These are phyloP conservation scores for Domatiomyces catenatus DNA, from an alignment of 2,329 filamentous ascomycete genomes.

Conservation along the genomic window DNA sequence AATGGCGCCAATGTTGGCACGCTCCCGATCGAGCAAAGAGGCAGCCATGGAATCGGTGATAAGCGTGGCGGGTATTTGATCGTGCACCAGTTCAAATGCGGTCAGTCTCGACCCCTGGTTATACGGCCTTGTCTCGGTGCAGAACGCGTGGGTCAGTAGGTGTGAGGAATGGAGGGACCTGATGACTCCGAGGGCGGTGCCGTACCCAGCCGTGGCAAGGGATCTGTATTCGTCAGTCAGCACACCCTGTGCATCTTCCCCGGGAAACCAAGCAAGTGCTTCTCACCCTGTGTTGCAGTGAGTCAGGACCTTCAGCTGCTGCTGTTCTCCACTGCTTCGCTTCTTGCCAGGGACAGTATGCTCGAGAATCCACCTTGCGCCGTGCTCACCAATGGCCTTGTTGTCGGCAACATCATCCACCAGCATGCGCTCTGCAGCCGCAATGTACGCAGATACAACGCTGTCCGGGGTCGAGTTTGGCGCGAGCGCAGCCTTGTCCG, in stretches of 20 bases:
- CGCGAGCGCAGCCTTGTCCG: constrained; percentile 26
- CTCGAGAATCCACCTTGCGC: constrained; percentile 64
- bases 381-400: constrained; percentile 64
- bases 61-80: constrained; percentile 76
- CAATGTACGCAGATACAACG: constrained; percentile 57
- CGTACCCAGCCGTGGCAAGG: constrained; percentile 92
- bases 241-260: background rate
- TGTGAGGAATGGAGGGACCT: constrained; percentile 56
- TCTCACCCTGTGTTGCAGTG: constrained; percentile 89
- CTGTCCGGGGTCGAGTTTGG: constrained; percentile 25
- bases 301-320: constrained; percentile 66
- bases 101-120: constrained; percentile 94
- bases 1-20: constrained; percentile 62
- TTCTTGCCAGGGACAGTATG: constrained; percentile 37
- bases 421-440: constrained; percentile 72
- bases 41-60: constrained; percentile 96
- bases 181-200: constrained; percentile 87
- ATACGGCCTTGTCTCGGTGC: constrained; percentile 92
- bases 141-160: constrained; percentile 69
- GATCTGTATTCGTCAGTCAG: constrained; percentile 38
- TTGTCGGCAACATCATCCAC: constrained; percentile 79
- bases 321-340: constrained; percentile 20
- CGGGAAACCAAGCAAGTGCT: constrained; percentile 1
- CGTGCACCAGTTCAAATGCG: constrained; percentile 90
- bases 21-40: constrained; percentile 50